Percentiles rank a stretch among this genome's conserved stretches.
Conservation (phyloP, 2,329 filamentous ascomycete species). For the Cryoendolithus antarcticus region DNA sequence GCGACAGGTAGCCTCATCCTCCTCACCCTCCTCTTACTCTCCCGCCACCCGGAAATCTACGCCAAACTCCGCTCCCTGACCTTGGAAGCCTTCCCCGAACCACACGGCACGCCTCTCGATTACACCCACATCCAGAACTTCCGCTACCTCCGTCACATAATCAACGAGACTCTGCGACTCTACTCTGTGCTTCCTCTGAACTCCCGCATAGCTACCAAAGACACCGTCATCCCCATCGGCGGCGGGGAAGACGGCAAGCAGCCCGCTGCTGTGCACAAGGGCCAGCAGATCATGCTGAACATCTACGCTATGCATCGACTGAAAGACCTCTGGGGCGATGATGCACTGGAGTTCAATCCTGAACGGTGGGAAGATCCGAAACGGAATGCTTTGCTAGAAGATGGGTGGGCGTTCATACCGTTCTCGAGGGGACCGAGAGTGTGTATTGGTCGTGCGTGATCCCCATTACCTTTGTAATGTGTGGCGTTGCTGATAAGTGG, state of each 20-base stretch:
- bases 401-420: slow-evolving; percentile 16
- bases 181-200: slow-evolving; percentile 46
- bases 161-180: slow-evolving; percentile 50
- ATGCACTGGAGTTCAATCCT: slow-evolving; percentile 37
- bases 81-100: slow-evolving; percentile 11
- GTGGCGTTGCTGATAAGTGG: too few relatives aligned
- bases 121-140: slow-evolving; percentile 17
- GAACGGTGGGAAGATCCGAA: slow-evolving; percentile 30
- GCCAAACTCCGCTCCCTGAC: slow-evolving; percentile 17
- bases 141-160: slow-evolving; percentile 39
- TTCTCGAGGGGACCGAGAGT: slow-evolving; percentile 33
- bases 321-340: slow-evolving; percentile 35
- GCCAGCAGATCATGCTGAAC: slow-evolving; percentile 31
- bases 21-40: slow-evolving; percentile 29
- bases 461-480: too few relatives aligned
- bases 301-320: slow-evolving; percentile 40
- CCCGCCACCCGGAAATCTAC: slow-evolving; percentile 19
- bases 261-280: slow-evolving; percentile 39
- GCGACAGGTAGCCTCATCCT: slow-evolving; percentile 43
- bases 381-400: background rate
- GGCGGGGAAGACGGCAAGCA: slow-evolving; percentile 36
- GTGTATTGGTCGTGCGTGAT: slow-evolving; percentile 25
- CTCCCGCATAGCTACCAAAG: slow-evolving; percentile 34
- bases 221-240: slow-evolving; percentile 40
- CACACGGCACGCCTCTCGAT: slow-evolving; percentile 28